A percentile compares a stretch with the other conserved stretches of the same genome.
Conservation (phyloP, 1,284 basidiomycete species). For the Irpex rosettiformis region DNA sequence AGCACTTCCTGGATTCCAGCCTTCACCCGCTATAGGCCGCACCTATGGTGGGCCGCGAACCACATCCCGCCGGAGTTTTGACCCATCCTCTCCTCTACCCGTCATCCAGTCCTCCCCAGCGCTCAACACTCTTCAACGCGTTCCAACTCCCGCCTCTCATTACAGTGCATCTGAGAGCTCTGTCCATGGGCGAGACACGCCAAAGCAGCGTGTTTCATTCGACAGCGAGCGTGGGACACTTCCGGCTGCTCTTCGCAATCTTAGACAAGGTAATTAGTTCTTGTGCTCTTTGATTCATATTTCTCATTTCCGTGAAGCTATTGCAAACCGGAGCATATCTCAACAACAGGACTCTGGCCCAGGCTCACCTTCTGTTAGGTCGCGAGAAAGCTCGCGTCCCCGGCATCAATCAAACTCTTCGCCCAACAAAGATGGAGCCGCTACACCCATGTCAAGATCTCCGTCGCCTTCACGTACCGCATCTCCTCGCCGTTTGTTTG, state of each 20-base stretch:
- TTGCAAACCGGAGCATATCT: constrained; percentile 1
- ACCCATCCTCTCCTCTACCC: constrained; percentile 27
- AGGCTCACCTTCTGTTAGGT: constrained; percentile 21
- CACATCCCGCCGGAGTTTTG: constrained; percentile 21
- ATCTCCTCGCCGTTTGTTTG: constrained; percentile 40
- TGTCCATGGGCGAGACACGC: constrained; percentile 23
- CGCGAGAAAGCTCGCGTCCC: constrained; percentile 14
- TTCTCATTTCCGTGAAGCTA: background rate
- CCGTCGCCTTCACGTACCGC: constrained; percentile 38
- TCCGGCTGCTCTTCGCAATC: constrained; percentile 28
- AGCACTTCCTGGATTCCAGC: constrained; percentile 30
- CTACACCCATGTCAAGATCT: constrained; percentile 26
- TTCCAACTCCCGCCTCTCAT: constrained; percentile 19
- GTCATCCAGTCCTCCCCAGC: constrained; percentile 22
- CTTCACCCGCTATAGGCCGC: constrained; percentile 28
- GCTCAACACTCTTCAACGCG: constrained; percentile 10
- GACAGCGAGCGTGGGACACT: constrained; percentile 35
- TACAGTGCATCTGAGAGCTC: constrained; percentile 30
- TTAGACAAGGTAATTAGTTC: constrained; percentile 27
- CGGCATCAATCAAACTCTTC: constrained; percentile 16
- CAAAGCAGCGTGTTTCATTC: constrained; percentile 37
- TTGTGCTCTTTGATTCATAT: background rate
- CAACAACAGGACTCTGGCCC: constrained; percentile 20
- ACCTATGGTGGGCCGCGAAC: constrained; percentile 19
- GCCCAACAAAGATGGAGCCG: constrained; percentile 17